Evolutionary conservation across 495 filamentous ascomycete species (phyloP).

Genomic region (Friedmanniomyces endolithicus): DNA sequence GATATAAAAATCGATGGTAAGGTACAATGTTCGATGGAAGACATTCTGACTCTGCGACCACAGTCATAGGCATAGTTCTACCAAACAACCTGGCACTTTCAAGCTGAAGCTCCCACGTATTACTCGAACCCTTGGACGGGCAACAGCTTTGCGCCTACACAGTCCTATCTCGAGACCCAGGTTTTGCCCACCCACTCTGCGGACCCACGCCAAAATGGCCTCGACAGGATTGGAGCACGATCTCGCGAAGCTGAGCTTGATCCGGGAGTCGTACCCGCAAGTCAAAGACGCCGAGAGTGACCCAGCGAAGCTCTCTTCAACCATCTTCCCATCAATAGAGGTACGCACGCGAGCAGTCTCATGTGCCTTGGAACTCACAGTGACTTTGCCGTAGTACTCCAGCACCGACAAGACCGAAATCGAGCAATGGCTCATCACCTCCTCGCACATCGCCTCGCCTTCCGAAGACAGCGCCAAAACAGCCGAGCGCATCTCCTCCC

Average conservation of each 20-base stretch:
- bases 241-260: constrained; percentile 6
- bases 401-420: constrained; percentile 71
- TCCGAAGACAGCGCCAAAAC: constrained; percentile 46
- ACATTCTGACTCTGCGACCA: too few relatives aligned
- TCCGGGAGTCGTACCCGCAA: constrained; percentile 17
- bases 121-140: too few relatives aligned
- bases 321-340: constrained; percentile 44
- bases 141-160: too few relatives aligned
- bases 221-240: constrained; percentile 5
- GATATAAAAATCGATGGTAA: too few relatives aligned
- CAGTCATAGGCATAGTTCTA: too few relatives aligned
- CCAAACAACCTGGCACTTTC: background rate
- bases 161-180: too few relatives aligned
- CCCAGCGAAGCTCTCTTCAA: constrained; percentile 39
- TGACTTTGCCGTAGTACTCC: constrained; percentile 45
- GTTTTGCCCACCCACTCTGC: background rate
- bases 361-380: background rate
- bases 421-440: constrained; percentile 71
- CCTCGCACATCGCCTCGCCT: constrained; percentile 51
- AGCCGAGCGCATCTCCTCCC: constrained; percentile 44
- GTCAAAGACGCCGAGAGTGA: constrained; percentile 28
- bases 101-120: background rate
- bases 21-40: too few relatives aligned
- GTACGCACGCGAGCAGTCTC: background rate
- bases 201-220: background rate